These are phyloP conservation scores for Hypomyces rosellus DNA, from an alignment of 2,329 filamentous ascomycete species.

Conservation along the genomic window DNA sequence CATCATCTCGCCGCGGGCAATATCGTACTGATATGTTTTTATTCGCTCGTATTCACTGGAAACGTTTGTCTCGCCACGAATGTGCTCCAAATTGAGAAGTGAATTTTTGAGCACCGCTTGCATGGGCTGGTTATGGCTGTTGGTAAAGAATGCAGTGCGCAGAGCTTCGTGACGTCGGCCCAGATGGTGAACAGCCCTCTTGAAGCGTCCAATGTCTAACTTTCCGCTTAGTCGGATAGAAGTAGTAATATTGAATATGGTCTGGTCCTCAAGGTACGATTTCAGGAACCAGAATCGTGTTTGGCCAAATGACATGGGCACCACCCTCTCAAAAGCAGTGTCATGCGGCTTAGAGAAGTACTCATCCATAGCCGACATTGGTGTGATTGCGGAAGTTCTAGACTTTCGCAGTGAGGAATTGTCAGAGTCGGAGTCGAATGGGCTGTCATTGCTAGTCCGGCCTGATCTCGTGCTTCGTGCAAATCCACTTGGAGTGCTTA, in stretches of 20 bases:
- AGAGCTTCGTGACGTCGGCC: constrained; percentile 16
- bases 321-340: no score
- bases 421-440: no score
- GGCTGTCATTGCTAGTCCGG: no score
- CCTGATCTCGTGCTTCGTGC: no score
- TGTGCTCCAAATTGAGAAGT: constrained; percentile 13
- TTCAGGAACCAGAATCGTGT: neutral
- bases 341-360: no score
- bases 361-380: no score
- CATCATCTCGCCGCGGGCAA: constrained; percentile 29
- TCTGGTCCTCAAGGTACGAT: neutral
- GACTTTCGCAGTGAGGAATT: no score
- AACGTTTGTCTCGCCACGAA: constrained; percentile 11
- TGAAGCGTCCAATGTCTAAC: neutral
- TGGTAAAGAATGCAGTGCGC: constrained; percentile 15
- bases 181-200: neutral
- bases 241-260: neutral
- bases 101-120: constrained; percentile 20
- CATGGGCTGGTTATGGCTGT: constrained; percentile 16
- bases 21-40: constrained; percentile 27
- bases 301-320: neutral
- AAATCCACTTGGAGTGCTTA: no score
- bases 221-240: neutral
- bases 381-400: no score
- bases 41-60: constrained; percentile 22